Evolutionary conservation across 768 basidiomycete species (phyloP), one percentile per base, ranked within the genome.

Genomic region (Galerina sulciceps): DNA sequence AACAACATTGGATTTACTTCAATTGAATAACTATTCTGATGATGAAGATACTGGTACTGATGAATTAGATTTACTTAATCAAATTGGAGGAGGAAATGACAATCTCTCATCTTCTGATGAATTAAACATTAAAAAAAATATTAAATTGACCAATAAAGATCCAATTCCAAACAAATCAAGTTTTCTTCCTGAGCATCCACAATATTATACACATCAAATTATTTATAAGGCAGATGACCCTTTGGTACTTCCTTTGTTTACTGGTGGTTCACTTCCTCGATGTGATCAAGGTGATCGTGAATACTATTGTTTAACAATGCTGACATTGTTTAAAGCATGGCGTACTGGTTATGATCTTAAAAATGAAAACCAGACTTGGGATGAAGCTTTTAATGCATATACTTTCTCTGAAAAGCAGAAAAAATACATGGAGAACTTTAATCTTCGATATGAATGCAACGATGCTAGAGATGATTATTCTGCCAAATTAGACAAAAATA

Each of bases 391-490:
- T 60, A 18, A 46, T 3, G 11, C 26, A 1, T 53, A 70, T 51
- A 41, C 22, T 1, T 73, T 74, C 44, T 52, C 55, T 20, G 6
- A 17, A 4, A 3, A 42, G 37, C 57, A 69, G 14, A 1, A 42
- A 4, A 35, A 61, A n/a, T 34, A 68, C 0, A 76, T 77, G 54
- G 50, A 61, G 18, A 72, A 73, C 50, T 68, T 75, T 26, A 68
- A 76, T 55, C 37, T 78, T 1, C 34, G 52, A 22, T 75, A 76
- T 64, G 75, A 78, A 54, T 76, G 75, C 53, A 52, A 70, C 5
- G 74, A 78, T 70, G 68, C 70, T 2, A 42, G 70, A 23, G 75
- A 78, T 62, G 74, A 76, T 44, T 75, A 60, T 59, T 38, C 60
- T 38, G 61, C 62, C 5, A 61, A 61, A 20, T 10, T 13, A 10